A percentile compares a stretch with the other conserved stretches of the same genome.
Conservation (phyloP, 306 rosid species). For the Parietaria judaica region DNA sequence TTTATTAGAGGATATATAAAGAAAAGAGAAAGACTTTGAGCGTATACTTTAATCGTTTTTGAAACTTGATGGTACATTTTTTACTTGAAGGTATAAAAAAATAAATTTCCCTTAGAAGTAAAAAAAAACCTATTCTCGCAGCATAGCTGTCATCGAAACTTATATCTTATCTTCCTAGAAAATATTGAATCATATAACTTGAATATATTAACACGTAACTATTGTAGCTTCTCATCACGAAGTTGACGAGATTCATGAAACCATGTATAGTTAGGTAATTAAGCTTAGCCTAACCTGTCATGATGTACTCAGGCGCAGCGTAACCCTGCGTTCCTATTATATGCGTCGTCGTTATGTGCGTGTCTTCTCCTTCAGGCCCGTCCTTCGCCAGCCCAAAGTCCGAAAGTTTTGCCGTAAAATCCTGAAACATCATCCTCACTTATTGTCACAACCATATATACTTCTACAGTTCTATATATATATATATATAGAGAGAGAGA, state of each 20-base stretch:
- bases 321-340: constrained; percentile 78
- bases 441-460: neutral
- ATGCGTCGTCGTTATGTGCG: constrained; percentile 45
- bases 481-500: neutral
- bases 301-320: constrained; percentile 80
- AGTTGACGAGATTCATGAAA: neutral
- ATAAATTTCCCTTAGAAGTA: too few species aligned
- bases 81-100: too few species aligned
- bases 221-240: too few species aligned
- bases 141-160: too few species aligned
- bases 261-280: neutral
- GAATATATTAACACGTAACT: too few species aligned
- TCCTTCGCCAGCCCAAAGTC: constrained; percentile 80
- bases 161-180: too few species aligned
- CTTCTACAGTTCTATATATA: neutral
- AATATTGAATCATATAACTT: too few species aligned
- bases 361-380: constrained; percentile 67
- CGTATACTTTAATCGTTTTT: too few species aligned
- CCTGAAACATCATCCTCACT: constrained; percentile 27
- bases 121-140: too few species aligned
- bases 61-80: too few species aligned
- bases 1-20: too few species aligned
- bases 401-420: constrained; percentile 58
- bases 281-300: constrained; percentile 38
- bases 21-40: too few species aligned